Evolutionary conservation across 73 alveolate species (phyloP).

Genomic region (Tetrahymena borealis): DNA sequence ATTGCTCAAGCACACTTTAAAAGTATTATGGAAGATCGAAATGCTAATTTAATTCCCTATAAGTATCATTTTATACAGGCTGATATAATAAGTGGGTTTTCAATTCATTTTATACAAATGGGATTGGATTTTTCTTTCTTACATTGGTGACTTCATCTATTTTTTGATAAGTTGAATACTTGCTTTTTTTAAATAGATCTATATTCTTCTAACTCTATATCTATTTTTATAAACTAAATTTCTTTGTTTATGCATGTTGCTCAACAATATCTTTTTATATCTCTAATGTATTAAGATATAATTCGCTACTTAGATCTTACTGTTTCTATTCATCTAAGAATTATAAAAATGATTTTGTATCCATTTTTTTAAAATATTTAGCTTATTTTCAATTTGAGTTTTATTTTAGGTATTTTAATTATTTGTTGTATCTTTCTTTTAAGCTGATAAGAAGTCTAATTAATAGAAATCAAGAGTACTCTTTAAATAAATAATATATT

Average conservation of each 20-base stretch:
- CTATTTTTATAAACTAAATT: neutral
- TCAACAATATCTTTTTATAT: neutral
- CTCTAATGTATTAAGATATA: too few species aligned
- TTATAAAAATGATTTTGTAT: too few species aligned
- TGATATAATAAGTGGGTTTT: neutral
- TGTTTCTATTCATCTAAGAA: too few species aligned
- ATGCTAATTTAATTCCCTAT: neutral
- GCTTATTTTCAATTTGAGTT: too few species aligned
- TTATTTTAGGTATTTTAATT: too few species aligned
- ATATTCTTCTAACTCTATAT: neutral
- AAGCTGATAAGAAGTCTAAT: too few species aligned
- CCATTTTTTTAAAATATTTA: too few species aligned
- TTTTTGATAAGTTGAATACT: neutral
- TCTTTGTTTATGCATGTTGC: neutral
- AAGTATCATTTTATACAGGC: neutral
- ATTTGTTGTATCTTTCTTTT: too few species aligned
- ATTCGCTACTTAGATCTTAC: too few species aligned
- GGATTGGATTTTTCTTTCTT: neutral
- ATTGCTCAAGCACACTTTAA: neutral
- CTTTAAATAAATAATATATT: too few species aligned
- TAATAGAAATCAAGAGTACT: too few species aligned
- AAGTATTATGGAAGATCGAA: neutral
- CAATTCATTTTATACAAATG: neutral
- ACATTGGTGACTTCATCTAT: neutral
- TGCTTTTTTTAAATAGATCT: neutral